Base-by-base conservation (phyloP, 371 early-diverging fungal species). In the Syncephalastrum monosporum region DNA sequence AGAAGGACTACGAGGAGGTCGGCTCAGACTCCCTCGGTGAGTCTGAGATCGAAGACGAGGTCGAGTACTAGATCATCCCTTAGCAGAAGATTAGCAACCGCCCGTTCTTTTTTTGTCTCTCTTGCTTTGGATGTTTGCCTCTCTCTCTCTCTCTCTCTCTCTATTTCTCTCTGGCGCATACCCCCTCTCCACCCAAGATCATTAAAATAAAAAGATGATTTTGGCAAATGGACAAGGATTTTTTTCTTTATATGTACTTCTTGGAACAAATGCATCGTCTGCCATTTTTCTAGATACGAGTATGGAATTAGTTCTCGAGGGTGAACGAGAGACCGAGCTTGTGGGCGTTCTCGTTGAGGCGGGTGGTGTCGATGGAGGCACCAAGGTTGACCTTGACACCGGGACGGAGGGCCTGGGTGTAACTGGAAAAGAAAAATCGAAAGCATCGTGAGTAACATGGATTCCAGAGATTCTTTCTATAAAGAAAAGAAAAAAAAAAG, bases 1-100 rank as follows among this genome's bases (percentile, higher is more conserved):
- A 97, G 84, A 92, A 93, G 86, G 98, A 99, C 79, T 99, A 98
- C 84, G 94, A 94, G 75, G 95, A 95, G 79, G 95, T 95, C 61
- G 93, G 91, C 57, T 83, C 90, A 67, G 95, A 95, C 79, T 87
- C 92, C 21, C 75, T 79, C 45, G 68, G 63, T 42, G 63, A 67
- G 13, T 63, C 63, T 15, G 68, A 67, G 43, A 84, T 82, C 59
- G 89, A 80, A 48, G 90, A 87, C 55, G 88, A 56, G 12, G 65
- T 27, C 5, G 60, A 60, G 75, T 64, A 57, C 2, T 33, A 33
- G 38, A 33, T 7, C 38, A 10, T 12, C 38, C 10, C 2, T 2
- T 10, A 6, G 29, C 29, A 29, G 7, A 29, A 29, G 3, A 21
- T 21, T 29, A 29, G 29, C 29, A 29, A 29, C 29, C 29, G 29